Conservation (phyloP, 139 green algal species). For the Chlamydomonas schloesseri region DNA sequence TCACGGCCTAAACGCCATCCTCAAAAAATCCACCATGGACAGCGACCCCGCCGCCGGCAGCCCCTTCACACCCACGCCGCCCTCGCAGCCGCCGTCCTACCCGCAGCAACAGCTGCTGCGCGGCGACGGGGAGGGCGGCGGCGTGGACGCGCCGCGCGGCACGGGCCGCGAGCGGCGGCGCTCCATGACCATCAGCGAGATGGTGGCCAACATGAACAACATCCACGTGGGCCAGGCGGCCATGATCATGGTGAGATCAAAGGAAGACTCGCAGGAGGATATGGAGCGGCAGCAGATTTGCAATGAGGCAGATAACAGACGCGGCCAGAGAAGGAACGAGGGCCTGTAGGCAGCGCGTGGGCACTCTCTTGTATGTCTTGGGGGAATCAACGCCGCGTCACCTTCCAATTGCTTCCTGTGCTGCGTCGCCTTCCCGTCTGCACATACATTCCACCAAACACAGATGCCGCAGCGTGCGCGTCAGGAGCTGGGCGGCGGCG, state of each 20-base stretch:
- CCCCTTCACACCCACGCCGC: background rate
- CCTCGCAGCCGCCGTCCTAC: too few species aligned
- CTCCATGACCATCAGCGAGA: conserved; percentile 1
- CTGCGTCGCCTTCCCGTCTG: too few species aligned
- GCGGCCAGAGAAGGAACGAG: too few species aligned
- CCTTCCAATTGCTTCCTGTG: background rate
- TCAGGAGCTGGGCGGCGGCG: conserved; percentile 1
- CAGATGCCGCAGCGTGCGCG: conserved; percentile 5
- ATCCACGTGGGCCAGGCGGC: conserved; percentile 17
- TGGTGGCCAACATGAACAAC: background rate
- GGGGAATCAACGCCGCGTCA: too few species aligned
- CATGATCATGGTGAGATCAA: conserved; percentile 17
- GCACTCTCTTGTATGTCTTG: too few species aligned
- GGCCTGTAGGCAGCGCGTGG: too few species aligned
- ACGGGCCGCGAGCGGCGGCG: conserved; percentile 4
- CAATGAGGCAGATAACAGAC: too few species aligned
- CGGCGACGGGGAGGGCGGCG: background rate
- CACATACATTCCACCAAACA: background rate
- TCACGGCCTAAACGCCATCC: background rate
- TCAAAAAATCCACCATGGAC: background rate
- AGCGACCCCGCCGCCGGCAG: background rate
- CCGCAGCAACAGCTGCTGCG: background rate
- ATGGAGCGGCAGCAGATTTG: too few species aligned
- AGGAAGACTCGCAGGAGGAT: too few species aligned
- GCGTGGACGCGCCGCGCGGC: too few species aligned